A percentile compares a stretch with the other conserved stretches of the same genome.
Evolutionary conservation across 805 yeast species (phyloP).

Genomic region (Nakazawaea siamensis): DNA sequence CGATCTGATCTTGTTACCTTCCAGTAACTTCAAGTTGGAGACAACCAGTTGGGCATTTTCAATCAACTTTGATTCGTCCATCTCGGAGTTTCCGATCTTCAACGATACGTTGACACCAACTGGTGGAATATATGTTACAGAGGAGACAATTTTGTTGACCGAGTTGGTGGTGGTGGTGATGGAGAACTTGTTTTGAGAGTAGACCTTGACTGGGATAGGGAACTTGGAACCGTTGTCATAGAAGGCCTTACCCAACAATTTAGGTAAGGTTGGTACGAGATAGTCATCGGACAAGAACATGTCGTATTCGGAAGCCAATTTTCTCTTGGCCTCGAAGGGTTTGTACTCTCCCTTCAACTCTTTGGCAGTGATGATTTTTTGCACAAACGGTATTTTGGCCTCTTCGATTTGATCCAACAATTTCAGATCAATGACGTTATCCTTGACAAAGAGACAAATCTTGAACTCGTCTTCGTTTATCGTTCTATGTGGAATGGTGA

Average conservation of each 20-base stretch:
- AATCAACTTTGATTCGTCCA: conserved; percentile 39
- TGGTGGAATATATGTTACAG: conserved; percentile 61
- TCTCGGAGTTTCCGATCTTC: conserved; percentile 52
- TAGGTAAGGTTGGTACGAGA: conserved; percentile 72
- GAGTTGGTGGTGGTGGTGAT: conserved; percentile 46
- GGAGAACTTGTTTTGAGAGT: conserved; percentile 31
- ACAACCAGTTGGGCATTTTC: conserved; percentile 55
- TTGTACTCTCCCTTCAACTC: conserved; percentile 81
- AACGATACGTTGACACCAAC: conserved; percentile 63
- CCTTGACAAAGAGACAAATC: conserved; percentile 65
- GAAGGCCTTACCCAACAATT: conserved; percentile 73
- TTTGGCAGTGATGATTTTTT: conserved; percentile 57
- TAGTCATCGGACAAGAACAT: conserved; percentile 81
- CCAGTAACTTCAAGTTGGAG: conserved; percentile 29
- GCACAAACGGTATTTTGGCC: conserved; percentile 34
- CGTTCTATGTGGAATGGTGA: conserved; percentile 39
- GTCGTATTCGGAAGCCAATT: conserved; percentile 59
- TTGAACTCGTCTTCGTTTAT: conserved; percentile 35
- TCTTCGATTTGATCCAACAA: conserved; percentile 38
- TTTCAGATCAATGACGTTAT: conserved; percentile 38
- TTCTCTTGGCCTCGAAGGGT: conserved; percentile 82
- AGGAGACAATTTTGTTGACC: conserved; percentile 46
- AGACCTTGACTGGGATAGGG: conserved; percentile 57
- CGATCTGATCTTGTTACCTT: conserved; percentile 38
- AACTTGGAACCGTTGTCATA: conserved; percentile 48